phyloP scores from a whole-genome alignment of 164 flowering plant species.

The Tetrastigma voinierianum region DNA sequence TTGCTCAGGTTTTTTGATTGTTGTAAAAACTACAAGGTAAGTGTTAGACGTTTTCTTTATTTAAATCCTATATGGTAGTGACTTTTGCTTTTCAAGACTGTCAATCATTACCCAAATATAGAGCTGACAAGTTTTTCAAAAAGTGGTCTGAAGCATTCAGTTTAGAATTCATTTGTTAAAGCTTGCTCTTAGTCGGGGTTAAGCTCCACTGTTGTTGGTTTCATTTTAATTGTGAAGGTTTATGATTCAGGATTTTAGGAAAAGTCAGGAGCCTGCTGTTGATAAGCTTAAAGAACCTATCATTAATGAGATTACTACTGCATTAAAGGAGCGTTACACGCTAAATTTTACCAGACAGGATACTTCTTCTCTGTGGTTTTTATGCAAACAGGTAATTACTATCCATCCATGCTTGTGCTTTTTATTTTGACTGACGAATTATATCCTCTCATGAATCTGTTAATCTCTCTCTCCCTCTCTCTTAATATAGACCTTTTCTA shows the following conservation, averaged over 20 bases:
- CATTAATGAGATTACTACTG: conserved; percentile 59
- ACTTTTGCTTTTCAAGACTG: too few relatives aligned
- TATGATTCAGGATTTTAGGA: conserved; percentile 55
- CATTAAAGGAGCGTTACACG: conserved; percentile 47
- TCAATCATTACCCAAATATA: too few relatives aligned
- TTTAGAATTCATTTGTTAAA: too few relatives aligned
- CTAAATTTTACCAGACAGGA: conserved; percentile 72
- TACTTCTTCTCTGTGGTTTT: conserved; percentile 77
- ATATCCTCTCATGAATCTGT: too few relatives aligned
- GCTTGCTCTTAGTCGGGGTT: too few relatives aligned
- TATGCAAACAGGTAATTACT: conserved; percentile 78
- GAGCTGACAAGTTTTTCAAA: too few relatives aligned
- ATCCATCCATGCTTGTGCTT: background rate
- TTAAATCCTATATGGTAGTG: too few relatives aligned
- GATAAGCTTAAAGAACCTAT: conserved; percentile 79
- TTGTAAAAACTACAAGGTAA: conserved; percentile 88
- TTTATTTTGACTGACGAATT: background rate
- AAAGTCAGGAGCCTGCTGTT: conserved; percentile 72
- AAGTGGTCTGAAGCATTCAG: too few relatives aligned
- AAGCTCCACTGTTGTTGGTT: background rate
- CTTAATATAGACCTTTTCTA: too few relatives aligned
- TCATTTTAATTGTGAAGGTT: background rate
- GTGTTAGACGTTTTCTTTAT: background rate
- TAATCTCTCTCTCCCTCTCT: too few relatives aligned
- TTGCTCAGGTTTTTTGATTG: conserved; percentile 81